phyloP scores from a whole-genome alignment of 768 basidiomycete genomes.

The Multifurca ochricompacta region DNA sequence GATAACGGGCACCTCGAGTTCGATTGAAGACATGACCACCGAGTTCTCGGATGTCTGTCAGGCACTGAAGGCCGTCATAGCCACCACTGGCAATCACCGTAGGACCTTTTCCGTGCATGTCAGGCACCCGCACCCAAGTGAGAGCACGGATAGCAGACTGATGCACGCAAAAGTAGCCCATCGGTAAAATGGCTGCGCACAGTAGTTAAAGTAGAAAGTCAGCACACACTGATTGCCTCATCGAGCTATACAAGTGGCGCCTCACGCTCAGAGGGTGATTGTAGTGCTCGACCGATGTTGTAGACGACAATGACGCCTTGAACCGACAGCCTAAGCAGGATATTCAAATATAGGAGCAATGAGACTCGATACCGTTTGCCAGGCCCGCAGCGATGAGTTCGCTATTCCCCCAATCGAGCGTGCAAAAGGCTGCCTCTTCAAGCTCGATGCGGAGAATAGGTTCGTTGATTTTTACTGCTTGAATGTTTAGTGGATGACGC shows the following conservation, averaged over 20 bases:
- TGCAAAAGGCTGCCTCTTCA: constrained; percentile 68
- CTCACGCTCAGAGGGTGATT: constrained; percentile 11
- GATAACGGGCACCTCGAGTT: constrained; percentile 60
- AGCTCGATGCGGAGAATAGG: constrained; percentile 69
- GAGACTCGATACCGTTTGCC: constrained; percentile 54
- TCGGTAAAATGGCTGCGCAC: constrained; percentile 44
- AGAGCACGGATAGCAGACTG: constrained; percentile 74
- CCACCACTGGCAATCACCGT: constrained; percentile 70
- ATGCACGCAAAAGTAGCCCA: constrained; percentile 65
- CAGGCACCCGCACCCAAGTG: constrained; percentile 66
- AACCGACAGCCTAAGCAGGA: not conserved
- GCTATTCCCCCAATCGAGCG: constrained; percentile 87
- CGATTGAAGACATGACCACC: constrained; percentile 64
- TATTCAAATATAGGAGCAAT: not conserved
- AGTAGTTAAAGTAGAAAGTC: no score
- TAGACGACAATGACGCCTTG: constrained; percentile 55
- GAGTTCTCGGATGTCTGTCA: constrained; percentile 72
- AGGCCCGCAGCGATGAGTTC: constrained; percentile 75
- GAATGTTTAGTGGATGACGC: not conserved
- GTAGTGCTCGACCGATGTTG: constrained; percentile 32
- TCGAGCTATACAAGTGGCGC: not conserved
- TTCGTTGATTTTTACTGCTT: constrained; percentile 48
- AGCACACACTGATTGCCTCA: no score
- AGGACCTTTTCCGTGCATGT: constrained; percentile 48
- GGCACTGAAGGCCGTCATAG: constrained; percentile 68